Evolutionary conservation across 2,329 filamentous ascomycete genomes (phyloP).

Genomic region (Bipolaris bicolor): DNA sequence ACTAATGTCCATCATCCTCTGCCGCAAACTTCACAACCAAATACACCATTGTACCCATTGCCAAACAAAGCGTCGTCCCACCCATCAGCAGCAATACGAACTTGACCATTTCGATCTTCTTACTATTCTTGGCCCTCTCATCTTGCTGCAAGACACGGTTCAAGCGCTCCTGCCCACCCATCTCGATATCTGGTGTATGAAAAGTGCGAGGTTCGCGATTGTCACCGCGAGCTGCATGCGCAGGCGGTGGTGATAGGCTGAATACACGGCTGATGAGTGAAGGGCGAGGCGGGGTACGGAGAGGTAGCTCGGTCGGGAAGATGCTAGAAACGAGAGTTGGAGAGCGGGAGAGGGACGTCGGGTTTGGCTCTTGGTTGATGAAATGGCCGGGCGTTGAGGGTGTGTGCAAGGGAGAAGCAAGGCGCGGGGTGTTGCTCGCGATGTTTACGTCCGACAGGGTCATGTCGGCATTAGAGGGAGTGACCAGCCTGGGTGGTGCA

Average conservation of each 20-base stretch:
- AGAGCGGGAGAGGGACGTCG: background rate
- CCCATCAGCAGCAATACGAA: background rate
- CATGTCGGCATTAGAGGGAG: background rate
- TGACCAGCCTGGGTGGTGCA: background rate
- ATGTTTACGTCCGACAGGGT: background rate
- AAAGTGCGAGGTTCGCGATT: background rate
- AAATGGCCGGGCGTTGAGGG: background rate
- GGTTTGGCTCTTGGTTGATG: background rate
- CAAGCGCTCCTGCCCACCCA: background rate
- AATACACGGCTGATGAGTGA: background rate
- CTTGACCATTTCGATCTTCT: background rate
- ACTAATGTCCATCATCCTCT: background rate
- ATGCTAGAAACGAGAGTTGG: background rate
- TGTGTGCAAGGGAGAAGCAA: background rate
- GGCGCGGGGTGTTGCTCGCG: background rate
- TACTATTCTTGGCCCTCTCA: background rate
- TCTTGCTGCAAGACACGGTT: fast-evolving
- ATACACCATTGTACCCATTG: background rate
- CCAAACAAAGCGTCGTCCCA: background rate
- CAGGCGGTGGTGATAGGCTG: background rate
- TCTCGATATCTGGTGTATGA: background rate
- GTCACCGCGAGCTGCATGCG: background rate
- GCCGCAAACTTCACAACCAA: background rate
- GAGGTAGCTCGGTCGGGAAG: conserved; percentile 1
- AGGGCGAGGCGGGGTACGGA: background rate